phyloP scores from a whole-genome alignment of 345 rosid genomes.

The Populus euphratica region DNA sequence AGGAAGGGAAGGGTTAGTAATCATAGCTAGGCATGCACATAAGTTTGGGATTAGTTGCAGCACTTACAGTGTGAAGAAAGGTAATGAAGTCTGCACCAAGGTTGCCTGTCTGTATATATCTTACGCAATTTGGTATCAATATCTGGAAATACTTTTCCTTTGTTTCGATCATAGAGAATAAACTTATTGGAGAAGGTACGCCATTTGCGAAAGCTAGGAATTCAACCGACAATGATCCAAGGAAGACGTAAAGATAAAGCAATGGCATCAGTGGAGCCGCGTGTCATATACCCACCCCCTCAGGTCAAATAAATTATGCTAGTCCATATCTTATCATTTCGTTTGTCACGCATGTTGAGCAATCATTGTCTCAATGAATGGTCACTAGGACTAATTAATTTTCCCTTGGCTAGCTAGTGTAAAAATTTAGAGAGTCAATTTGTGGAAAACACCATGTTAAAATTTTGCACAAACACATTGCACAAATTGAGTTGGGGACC shows the following conservation, averaged over 20 bases:
- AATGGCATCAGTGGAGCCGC: conserved; percentile 43
- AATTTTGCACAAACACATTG: background rate
- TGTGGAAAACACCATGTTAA: background rate
- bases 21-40: background rate
- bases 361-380: conserved; percentile 24
- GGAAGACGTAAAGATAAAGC: conserved; percentile 41
- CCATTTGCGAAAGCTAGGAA: conserved; percentile 22
- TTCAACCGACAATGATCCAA: conserved; percentile 50
- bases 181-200: conserved; percentile 20
- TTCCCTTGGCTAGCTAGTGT: background rate
- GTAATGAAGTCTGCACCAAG: background rate
- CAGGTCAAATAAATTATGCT: conserved; percentile 27
- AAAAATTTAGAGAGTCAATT: background rate
- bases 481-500: conserved; percentile 28
- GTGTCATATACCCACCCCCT: conserved; percentile 24
- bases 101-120: background rate
- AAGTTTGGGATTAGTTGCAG: background rate
- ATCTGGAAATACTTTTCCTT: background rate
- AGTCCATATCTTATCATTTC: conserved; percentile 34
- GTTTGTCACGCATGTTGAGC: conserved; percentile 27
- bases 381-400: conserved; percentile 17
- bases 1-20: background rate
- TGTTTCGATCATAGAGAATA: conserved; percentile 17
- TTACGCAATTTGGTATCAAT: background rate
- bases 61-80: conserved; percentile 7